These are phyloP conservation scores for Omphalotus olearius DNA, from an alignment of 1,284 basidiomycete genomes.

Conservation along the genomic window DNA sequence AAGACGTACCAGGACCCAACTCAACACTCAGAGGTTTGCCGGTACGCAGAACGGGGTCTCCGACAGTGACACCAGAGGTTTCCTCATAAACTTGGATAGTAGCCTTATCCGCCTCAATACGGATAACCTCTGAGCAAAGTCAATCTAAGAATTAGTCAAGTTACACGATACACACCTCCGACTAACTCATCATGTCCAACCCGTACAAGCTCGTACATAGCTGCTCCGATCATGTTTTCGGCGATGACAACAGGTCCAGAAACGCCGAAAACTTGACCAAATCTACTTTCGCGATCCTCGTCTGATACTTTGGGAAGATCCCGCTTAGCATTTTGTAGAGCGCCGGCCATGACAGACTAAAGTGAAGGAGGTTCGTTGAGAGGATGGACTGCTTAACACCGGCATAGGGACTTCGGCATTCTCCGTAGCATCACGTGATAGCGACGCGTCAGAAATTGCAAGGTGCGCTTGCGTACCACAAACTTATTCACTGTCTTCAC, in stretches of 20 bases:
- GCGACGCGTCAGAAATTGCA: conserved; percentile 16
- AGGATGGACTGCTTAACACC: neutral
- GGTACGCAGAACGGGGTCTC: conserved; percentile 95
- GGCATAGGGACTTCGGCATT: conserved; percentile 1
- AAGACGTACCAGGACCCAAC: conserved; percentile 80
- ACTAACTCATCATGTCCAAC: conserved; percentile 98
- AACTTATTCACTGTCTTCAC: conserved; percentile 10
- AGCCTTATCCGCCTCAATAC: conserved; percentile 94
- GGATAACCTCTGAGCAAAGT: conserved; percentile 78
- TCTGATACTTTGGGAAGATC: conserved; percentile 83
- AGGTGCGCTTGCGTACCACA: conserved; percentile 10
- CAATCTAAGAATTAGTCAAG: neutral
- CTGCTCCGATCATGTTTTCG: conserved; percentile 93
- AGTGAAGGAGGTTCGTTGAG: conserved; percentile 1
- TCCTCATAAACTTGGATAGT: conserved; percentile 99
- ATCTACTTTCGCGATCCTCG: conserved; percentile 86
- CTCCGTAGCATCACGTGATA: conserved; percentile 4
- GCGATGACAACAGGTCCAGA: conserved; percentile 97
- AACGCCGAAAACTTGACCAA: conserved; percentile 90
- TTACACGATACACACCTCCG: conserved; percentile 57
- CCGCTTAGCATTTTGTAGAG: conserved; percentile 85
- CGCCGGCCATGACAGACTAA: conserved; percentile 72
- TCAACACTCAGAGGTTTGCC: conserved; percentile 98
- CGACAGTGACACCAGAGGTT: conserved; percentile 96
- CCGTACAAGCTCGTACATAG: conserved; percentile 96